A percentile compares a stretch with the other conserved stretches of the same genome.
Conservation (phyloP, 2,329 filamentous ascomycete genomes). For the Microdochium trichocladiopsis region DNA sequence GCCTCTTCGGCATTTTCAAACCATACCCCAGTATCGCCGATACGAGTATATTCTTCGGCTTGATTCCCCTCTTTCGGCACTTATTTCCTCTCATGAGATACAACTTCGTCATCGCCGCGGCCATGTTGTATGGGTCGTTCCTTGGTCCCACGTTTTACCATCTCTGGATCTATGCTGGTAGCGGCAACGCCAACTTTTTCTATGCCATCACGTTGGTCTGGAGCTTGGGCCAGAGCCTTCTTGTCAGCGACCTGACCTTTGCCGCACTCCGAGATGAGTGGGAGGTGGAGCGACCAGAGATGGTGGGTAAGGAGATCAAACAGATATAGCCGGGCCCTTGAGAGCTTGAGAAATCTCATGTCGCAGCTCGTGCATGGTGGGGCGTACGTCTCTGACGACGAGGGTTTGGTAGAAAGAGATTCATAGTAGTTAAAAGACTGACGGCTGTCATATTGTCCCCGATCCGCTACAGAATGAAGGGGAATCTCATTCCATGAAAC, state of each 20-base stretch:
- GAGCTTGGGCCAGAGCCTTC: conserved; percentile 81
- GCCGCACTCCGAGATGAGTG: conserved; percentile 87
- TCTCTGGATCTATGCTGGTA: conserved; percentile 96
- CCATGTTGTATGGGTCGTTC: conserved; percentile 79
- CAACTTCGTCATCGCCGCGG: conserved; percentile 76
- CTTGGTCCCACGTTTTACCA: conserved; percentile 94
- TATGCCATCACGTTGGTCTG: conserved; percentile 99
- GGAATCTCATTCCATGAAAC: too few species aligned
- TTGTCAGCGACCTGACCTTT: conserved; percentile 84
- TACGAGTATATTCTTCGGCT: conserved; percentile 74
- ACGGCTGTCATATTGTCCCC: too few species aligned
- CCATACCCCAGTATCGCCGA: conserved; percentile 93
- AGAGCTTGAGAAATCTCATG: too few species aligned
- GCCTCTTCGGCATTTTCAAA: conserved; percentile 92
- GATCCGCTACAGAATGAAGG: too few species aligned
- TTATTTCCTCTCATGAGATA: conserved; percentile 91
- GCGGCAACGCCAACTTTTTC: conserved; percentile 98
- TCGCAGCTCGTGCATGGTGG: too few species aligned
- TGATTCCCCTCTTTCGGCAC: conserved; percentile 84
- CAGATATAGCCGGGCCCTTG: conserved; percentile 56
- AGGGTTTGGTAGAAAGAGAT: too few species aligned
- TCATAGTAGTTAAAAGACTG: too few species aligned
- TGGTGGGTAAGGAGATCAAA: conserved; percentile 79
- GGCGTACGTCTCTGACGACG: too few species aligned
- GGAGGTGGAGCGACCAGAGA: conserved; percentile 86